Evolutionary conservation across 352 stramenopile genomes (phyloP).

Genomic region (Thalassiosira exigua): DNA sequence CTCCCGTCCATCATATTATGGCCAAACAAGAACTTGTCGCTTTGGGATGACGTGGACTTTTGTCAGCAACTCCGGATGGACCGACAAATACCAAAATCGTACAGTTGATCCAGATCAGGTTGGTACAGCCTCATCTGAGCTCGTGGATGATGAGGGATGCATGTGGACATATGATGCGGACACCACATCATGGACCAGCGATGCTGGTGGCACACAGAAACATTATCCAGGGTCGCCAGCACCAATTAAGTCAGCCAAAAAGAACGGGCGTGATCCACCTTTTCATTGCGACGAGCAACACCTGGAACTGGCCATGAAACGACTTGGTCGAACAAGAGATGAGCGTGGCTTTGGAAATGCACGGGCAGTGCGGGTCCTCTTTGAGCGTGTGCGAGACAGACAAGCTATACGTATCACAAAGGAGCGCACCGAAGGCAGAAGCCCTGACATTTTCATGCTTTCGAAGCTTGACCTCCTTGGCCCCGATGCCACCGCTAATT

Average conservation of each 20-base stretch:
- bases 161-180: constrained; percentile 25
- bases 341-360: constrained; percentile 90
- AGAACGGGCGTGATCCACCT: constrained; percentile 3
- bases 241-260: constrained; percentile 37
- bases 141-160: constrained; percentile 38
- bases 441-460: constrained; percentile 19
- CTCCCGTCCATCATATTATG: not conserved
- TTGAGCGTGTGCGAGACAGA: constrained; percentile 81
- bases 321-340: constrained; percentile 78
- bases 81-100: constrained; percentile 39
- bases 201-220: constrained; percentile 20
- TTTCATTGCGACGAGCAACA: constrained; percentile 35
- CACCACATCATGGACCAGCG: constrained; percentile 21
- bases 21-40: constrained; percentile 15
- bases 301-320: constrained; percentile 75
- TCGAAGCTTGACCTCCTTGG: constrained; percentile 20
- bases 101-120: constrained; percentile 36
- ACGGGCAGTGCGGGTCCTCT: constrained; percentile 84
- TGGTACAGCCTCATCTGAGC: constrained; percentile 17
- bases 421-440: constrained; percentile 9
- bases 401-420: constrained; percentile 33
- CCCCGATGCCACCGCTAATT: constrained; percentile 28
- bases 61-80: constrained; percentile 29
- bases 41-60: constrained; percentile 36
- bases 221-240: constrained; percentile 34